Evolutionary conservation across 148 eudicot species (phyloP), one percentile per base, ranked within the genome.

Genomic region (Spergularia marina): DNA sequence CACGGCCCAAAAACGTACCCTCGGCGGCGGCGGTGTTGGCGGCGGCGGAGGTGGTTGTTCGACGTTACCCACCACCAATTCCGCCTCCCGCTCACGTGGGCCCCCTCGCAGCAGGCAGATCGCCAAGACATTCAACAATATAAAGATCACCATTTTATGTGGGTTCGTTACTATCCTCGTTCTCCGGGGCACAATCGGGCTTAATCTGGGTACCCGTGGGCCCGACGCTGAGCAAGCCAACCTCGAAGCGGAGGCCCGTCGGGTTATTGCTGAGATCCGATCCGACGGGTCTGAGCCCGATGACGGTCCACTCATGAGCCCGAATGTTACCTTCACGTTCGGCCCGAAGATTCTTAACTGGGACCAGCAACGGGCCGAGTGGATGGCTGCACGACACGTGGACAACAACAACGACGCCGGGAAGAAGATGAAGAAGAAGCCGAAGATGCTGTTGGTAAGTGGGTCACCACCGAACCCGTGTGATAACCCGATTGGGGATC

Each of bases 401-500:
- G 36, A 30, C 36, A 30, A 30, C 36, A 30, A 30, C 36, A 30
- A 30, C 36, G 2, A 30, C 36, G 25, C 25, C 25, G 85, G 86
- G n/a, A 86, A 79, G n/a, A 86, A 79, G 65, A 85, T 88, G 44
- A 74, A 88, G n/a, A 86, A 79, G n/a, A 86, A 79, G 65, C 85
- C 89, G 44, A 74, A 88, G 70, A 77, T 89, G 21, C 36, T 93
- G 83, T 74, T 93, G 69, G 88, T 91, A 17, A 90, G 90, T 58
- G 96, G 96, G 60, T 93, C 96, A 0, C 87, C 86, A 0, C 98
- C 96, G 0, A 83, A 66, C 17, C 98, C 98, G 8, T 92, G 98
- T 78, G 96, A 92, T 75, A 89, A 92, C 68, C 86, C 98, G 6
- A 85, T 89, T 62, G 98, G 96, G 12, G 93, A 93, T 83, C 98